Conservation (phyloP, 345 rosid genomes). For the Raphanus raphanistrum region DNA sequence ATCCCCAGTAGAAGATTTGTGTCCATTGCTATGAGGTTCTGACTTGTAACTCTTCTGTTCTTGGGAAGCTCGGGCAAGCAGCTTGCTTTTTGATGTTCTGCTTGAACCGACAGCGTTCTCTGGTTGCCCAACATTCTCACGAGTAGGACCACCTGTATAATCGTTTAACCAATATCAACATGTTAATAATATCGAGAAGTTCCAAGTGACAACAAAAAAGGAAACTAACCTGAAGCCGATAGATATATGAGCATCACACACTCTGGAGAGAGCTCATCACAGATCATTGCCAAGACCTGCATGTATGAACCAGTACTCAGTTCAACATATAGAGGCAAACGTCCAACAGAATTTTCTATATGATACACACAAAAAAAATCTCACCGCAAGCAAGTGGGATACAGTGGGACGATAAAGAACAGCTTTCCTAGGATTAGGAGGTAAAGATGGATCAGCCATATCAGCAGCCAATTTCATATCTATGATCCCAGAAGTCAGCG, state of each 20-base stretch:
- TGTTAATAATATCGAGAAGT: conserved; percentile 16
- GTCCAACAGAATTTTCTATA: background rate
- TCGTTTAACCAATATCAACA: conserved; percentile 19
- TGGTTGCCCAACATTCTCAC: conserved; percentile 37
- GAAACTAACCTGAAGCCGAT: conserved; percentile 76
- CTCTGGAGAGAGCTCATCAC: conserved; percentile 89
- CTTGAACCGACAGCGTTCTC: conserved; percentile 60
- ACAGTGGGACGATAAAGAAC: conserved; percentile 85
- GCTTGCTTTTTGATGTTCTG: conserved; percentile 62
- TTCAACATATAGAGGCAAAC: background rate
- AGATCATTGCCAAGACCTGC: conserved; percentile 89
- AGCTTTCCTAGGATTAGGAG: conserved; percentile 88
- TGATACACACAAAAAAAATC: conserved; percentile 43
- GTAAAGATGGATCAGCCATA: conserved; percentile 71
- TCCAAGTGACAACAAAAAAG: conserved; percentile 16
- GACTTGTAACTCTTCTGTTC: conserved; percentile 52
- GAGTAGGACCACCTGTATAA: conserved; percentile 63
- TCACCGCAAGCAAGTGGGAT: conserved; percentile 85
- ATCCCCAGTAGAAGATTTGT: conserved; percentile 38
- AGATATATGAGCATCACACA: conserved; percentile 74
- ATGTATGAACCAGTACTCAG: background rate
- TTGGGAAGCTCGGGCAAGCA: conserved; percentile 46
- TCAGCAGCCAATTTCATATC: conserved; percentile 74
- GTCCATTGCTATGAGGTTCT: conserved; percentile 59
- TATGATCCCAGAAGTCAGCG: conserved; percentile 77